Base-by-base conservation (phyloP, 805 yeast genomes). In the Candida mattraensis region DNA sequence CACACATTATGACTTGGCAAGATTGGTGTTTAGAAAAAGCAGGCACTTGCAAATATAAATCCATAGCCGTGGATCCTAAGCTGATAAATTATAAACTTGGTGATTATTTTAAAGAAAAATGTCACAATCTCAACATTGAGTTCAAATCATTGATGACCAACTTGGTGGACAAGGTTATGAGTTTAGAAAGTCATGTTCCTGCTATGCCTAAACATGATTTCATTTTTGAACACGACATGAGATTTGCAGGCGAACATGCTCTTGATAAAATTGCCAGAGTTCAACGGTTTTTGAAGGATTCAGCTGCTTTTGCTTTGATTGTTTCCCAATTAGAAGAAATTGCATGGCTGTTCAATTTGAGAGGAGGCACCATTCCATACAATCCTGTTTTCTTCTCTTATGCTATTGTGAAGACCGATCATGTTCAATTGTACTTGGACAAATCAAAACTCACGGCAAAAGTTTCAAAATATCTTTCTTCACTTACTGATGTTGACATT, bases 341-440 rank as follows among this genome's bases (percentile, higher is more conserved):
- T 38, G 78, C 78, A 5, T 74, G 78, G 78, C 49, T 71, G 18
- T 54, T 74, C 40, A 74, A 74, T 44, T 55, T 75, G 37, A 59
- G 81, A 40, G 80, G 80, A 11, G 43, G 50, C 15, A 98, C 91
- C 57, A 81, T 91, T 40, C 81, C 80, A 4, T 91, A 73, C 56
- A 82, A 83, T 52, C 97, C 98, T 0, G 91, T 88, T 2, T 93
- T 91, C 57, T 87, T 79, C 61, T 69, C 89, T 7, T 84, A 80
- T 50, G 66, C 76, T 2, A 55, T 73, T 1, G 65, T 80, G 15
- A 64, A 71, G 6, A 53, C 50, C 4, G 63, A 61, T 30, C 51
- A 54, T 11, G 58, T 66, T 15, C 51, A 48, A 2, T 48, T 76
- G 24, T 76, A 66, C 48, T 61, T 67, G 24, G 72, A 72, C 48